These are phyloP conservation scores for Boletus reticuloceps DNA, from an alignment of 768 basidiomycete species.

Conservation along the genomic window DNA sequence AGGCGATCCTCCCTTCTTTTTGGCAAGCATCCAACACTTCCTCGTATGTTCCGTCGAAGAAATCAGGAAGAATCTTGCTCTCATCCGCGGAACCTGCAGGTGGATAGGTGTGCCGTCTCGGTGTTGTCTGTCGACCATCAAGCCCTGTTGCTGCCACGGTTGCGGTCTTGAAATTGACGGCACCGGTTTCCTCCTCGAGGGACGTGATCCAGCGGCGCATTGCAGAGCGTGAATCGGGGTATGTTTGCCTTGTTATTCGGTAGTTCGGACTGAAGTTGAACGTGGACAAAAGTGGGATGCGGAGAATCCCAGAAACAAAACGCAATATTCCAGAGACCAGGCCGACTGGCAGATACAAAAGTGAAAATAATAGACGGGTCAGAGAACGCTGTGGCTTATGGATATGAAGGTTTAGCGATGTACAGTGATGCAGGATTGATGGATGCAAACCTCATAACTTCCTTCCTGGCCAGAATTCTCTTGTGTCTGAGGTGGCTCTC, in stretches of 20 bases:
- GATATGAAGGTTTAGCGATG: not conserved
- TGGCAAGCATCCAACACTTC: conserved; percentile 69
- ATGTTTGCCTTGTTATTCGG: conserved; percentile 36
- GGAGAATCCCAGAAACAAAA: conserved; percentile 64
- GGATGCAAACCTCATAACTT: conserved; percentile 5
- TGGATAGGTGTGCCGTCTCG: conserved; percentile 31
- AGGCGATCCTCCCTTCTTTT: conserved; percentile 69
- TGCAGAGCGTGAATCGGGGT: conserved; percentile 46
- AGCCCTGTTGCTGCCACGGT: conserved; percentile 37
- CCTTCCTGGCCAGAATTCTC: conserved; percentile 1
- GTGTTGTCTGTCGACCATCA: conserved; percentile 44
- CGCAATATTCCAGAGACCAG: conserved; percentile 46
- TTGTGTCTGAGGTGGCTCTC: not conserved
- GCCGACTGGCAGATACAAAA: conserved; percentile 60
- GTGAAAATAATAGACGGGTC: conserved; percentile 21
- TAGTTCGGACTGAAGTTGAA: conserved; percentile 45
- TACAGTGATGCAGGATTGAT: no score
- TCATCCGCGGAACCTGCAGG: conserved; percentile 32
- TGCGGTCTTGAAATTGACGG: conserved; percentile 49
- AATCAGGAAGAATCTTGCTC: conserved; percentile 68
- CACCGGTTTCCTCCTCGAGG: conserved; percentile 85
- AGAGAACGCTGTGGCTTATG: conserved; percentile 3
- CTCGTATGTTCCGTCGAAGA: conserved; percentile 80
- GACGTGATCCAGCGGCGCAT: conserved; percentile 76
- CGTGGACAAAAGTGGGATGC: conserved; percentile 64